Conservation (phyloP, 352 stramenopile species). For the Globisporangium nodosum region DNA sequence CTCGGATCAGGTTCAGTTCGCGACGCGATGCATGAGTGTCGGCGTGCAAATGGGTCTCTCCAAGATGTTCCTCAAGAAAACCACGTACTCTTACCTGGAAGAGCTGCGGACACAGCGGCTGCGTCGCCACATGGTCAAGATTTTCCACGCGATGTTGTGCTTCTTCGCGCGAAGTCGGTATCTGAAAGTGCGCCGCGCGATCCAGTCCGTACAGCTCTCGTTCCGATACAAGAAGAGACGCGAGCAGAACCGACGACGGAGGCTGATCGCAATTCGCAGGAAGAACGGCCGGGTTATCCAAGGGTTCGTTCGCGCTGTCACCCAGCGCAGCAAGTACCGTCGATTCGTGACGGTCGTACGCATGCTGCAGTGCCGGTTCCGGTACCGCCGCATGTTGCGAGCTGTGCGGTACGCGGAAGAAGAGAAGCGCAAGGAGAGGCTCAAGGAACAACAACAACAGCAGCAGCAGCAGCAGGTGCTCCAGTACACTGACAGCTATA, state of each 20-base stretch:
- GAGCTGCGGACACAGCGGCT: conserved; percentile 70
- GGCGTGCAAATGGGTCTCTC: conserved; percentile 91
- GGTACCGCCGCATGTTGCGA: conserved; percentile 34
- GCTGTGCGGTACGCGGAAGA: conserved; percentile 10
- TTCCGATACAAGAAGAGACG: conserved; percentile 54
- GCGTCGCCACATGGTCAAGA: conserved; percentile 66
- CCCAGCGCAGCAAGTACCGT: conserved; percentile 48
- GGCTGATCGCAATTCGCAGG: conserved; percentile 30
- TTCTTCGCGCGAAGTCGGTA: conserved; percentile 49
- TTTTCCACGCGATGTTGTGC: conserved; percentile 66
- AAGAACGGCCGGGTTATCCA: conserved; percentile 50
- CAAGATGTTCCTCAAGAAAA: conserved; percentile 95
- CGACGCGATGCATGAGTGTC: conserved; percentile 45
- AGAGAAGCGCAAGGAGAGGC: conserved; percentile 17
- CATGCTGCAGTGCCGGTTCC: conserved; percentile 69
- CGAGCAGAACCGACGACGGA: conserved; percentile 19
- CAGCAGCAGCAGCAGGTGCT: conserved; percentile 20
- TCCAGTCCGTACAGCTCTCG: conserved; percentile 46
- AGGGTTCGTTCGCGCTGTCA: conserved; percentile 46
- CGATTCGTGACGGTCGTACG: conserved; percentile 44
- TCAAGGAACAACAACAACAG: conserved; percentile 13
- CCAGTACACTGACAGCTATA: conserved; percentile 67
- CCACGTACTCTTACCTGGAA: conserved; percentile 90
- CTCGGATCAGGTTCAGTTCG: conserved; percentile 64
- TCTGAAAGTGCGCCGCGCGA: conserved; percentile 45